Evolutionary conservation across 2,329 filamentous ascomycete genomes (phyloP).

Genomic region (Calycina marina): DNA sequence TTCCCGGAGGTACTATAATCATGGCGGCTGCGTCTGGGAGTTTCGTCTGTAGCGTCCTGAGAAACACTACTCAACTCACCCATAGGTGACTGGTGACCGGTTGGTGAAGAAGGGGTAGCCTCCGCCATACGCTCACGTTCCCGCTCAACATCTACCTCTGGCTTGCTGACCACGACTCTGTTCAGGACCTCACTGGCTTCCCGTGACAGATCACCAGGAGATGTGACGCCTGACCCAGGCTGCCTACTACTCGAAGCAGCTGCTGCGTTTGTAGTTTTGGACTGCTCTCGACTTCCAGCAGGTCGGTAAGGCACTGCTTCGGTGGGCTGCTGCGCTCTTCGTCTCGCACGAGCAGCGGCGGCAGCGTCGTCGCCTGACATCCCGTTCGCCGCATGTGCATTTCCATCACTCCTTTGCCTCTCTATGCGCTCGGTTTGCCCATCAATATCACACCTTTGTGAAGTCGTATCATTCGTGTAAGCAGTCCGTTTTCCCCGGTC

Average conservation of each 20-base stretch:
- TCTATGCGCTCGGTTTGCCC: constrained; percentile 14
- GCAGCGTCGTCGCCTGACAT: constrained; percentile 24
- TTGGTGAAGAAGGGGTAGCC: constrained; percentile 30
- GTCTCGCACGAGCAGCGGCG: constrained; percentile 28
- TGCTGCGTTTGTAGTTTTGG: constrained; percentile 22
- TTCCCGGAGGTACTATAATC: constrained; percentile 34
- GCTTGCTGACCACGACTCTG: constrained; percentile 61
- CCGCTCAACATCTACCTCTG: constrained; percentile 56
- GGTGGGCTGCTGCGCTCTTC: constrained; percentile 30
- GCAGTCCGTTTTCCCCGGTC: constrained; percentile 16
- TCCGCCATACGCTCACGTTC: constrained; percentile 56
- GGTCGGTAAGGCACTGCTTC: constrained; percentile 30
- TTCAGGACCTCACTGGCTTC: constrained; percentile 72
- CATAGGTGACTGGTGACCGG: constrained; percentile 30
- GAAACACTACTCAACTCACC: constrained; percentile 33
- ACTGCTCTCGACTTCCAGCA: constrained; percentile 25
- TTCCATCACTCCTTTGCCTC: constrained; percentile 24
- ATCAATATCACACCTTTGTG: constrained; percentile 14
- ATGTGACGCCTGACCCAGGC: constrained; percentile 28
- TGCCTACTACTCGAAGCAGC: constrained; percentile 18
- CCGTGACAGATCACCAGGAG: constrained; percentile 45
- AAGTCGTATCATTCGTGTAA: constrained; percentile 13
- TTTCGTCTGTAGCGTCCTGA: constrained; percentile 26
- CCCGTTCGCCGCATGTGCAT: constrained; percentile 26
- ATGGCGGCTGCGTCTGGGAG: constrained; percentile 43